A percentile compares a stretch with the other conserved stretches of the same genome.
These are phyloP conservation scores for Polygonum aviculare DNA, from an alignment of 148 eudicot genomes.

Conservation along the genomic window DNA sequence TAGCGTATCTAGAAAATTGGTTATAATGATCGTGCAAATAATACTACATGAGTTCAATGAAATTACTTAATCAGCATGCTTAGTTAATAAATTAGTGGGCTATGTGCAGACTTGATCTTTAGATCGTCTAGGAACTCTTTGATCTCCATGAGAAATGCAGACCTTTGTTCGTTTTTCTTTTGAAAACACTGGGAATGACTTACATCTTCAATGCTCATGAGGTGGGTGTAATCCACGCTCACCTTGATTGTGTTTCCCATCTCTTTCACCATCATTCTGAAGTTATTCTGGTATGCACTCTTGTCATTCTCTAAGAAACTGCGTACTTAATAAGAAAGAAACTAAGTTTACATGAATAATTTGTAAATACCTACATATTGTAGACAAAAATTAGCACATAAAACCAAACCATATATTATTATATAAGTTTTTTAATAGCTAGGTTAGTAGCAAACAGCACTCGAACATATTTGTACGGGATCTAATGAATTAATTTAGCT, in stretches of 20 bases:
- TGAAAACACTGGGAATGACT: conserved; percentile 4
- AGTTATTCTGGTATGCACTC: neutral
- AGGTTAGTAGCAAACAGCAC: no score
- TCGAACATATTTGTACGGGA: no score
- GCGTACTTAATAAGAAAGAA: neutral
- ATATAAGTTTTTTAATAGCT: no score
- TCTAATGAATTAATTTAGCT: no score
- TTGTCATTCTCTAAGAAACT: conserved; percentile 3
- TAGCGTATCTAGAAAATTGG: no score
- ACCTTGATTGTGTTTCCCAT: conserved; percentile 6
- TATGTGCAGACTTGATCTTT: neutral
- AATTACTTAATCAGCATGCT: no score
- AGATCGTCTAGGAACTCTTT: conserved; percentile 3
- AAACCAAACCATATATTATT: no score
- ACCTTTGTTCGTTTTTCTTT: neutral
- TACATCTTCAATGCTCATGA: conserved; percentile 1
- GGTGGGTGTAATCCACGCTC: neutral
- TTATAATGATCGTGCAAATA: no score
- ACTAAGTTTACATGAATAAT: no score
- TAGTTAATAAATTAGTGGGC: neutral
- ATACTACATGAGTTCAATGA: no score
- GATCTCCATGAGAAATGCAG: conserved; percentile 7
- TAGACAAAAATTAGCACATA: no score
- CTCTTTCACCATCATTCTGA: conserved; percentile 1
- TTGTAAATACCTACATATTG: no score